Percentiles rank a stretch among this genome's conserved stretches.
phyloP scores from a whole-genome alignment of 306 rosid species.

The Vachellia collinsii region DNA sequence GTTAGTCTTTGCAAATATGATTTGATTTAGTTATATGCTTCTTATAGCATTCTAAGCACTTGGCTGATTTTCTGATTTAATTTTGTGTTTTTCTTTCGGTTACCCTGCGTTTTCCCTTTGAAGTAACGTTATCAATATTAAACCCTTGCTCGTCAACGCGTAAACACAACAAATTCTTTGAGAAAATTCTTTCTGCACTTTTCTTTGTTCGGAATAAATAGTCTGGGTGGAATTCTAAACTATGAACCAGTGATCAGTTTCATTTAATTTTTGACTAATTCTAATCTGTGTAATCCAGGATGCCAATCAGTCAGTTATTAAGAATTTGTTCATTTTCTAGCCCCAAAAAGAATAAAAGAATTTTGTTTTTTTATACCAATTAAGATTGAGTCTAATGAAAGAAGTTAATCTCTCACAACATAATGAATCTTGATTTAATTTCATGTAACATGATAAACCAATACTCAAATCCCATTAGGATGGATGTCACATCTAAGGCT shows the following conservation, averaged over 20 bases:
- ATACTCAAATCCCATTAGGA: too few relatives aligned
- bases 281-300: not conserved
- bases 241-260: not conserved
- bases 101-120: not conserved
- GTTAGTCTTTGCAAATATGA: not conserved
- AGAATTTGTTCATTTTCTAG: not conserved
- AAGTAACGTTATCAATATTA: not conserved
- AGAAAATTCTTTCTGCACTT: not conserved
- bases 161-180: not conserved
- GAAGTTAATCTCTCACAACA: too few relatives aligned
- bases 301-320: not conserved
- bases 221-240: not conserved
- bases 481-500: too few relatives aligned
- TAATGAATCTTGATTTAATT: too few relatives aligned
- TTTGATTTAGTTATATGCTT: conserved; percentile 13
- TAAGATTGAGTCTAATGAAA: too few relatives aligned
- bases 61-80: not conserved
- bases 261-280: not conserved
- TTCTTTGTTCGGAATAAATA: too few relatives aligned
- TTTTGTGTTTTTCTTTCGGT: not conserved
- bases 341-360: too few relatives aligned
- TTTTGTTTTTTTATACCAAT: too few relatives aligned
- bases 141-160: not conserved
- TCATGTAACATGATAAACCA: too few relatives aligned
- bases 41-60: not conserved